A percentile compares a stretch with the other conserved stretches of the same genome.
These are phyloP conservation scores for Hebeloma cylindrosporum DNA, from an alignment of 768 basidiomycete species.

Conservation along the genomic window DNA sequence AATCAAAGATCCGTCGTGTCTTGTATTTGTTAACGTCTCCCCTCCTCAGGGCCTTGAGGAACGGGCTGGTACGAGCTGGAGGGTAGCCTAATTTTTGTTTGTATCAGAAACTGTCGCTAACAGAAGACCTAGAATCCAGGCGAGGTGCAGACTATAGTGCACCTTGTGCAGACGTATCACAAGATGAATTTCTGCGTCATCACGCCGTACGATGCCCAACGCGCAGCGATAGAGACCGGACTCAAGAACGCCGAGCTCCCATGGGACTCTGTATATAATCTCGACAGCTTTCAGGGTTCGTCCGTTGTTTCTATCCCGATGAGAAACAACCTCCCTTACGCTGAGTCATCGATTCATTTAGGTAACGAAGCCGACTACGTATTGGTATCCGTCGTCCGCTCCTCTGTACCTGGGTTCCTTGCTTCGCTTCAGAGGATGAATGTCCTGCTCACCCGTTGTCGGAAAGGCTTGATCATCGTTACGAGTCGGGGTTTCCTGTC, in stretches of 20 bases:
- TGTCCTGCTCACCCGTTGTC: constrained; percentile 52
- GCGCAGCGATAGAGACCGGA: constrained; percentile 38
- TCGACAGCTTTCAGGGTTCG: constrained; percentile 57
- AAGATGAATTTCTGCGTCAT: constrained; percentile 44
- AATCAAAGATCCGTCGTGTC: constrained; percentile 32
- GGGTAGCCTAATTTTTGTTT: too few species aligned
- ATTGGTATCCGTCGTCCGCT: constrained; percentile 51
- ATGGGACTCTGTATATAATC: constrained; percentile 48
- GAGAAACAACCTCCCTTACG: background rate
- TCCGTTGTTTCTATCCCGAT: background rate
- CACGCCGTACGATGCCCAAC: constrained; percentile 56
- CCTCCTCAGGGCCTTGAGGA: constrained; percentile 34
- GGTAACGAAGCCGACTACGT: constrained; percentile 55
- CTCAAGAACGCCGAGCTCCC: constrained; percentile 36
- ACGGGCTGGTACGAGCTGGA: constrained; percentile 42
- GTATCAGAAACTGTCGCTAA: background rate
- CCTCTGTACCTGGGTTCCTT: constrained; percentile 46
- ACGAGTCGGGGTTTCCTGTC: constrained; percentile 42
- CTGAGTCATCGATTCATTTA: constrained; percentile 19
- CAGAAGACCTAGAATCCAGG: constrained; percentile 35
- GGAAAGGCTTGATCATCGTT: constrained; percentile 47
- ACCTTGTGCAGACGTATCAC: constrained; percentile 45
- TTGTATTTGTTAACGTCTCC: constrained; percentile 45
- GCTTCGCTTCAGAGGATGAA: constrained; percentile 45
- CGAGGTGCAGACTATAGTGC: constrained; percentile 40